Base-by-base conservation (phyloP, 148 eudicot species). In the Fagopyrum esculentum region DNA sequence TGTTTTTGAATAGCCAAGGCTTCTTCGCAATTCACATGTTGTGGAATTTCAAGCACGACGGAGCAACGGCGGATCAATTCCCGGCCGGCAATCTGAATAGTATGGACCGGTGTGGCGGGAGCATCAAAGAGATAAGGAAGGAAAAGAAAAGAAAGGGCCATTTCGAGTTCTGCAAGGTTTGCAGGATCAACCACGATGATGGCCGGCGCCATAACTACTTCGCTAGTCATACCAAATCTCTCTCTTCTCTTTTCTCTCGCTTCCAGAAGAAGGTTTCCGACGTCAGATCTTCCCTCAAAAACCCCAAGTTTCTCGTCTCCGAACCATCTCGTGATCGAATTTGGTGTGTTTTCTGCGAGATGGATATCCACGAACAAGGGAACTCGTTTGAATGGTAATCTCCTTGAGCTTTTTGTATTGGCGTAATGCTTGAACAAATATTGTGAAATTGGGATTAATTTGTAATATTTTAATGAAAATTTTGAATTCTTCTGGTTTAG, bases 291-390 rank as follows among this genome's bases (percentile, higher is more conserved):
- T 84, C 81, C 79, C 83, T 94, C 43, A 78, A 73, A 26, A 85
- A 86, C 85, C 97, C 98, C 75, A 85, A 46, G 70, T 50, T 78
- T 19, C 59, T 76, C 19, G 77, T 50, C 22, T 84, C 82, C 6
- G 78, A 85, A 19, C 84, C 84, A 64, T 74, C 83, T 44, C 73
- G 30, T 4, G 77, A 77, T 47, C 87, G 86, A 26, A 60, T 94
- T 63, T 90, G 98, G 97, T 94, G 98, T 73, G 83, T 86, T 30
- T 91, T 94, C 79, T 94, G 98, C 78, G 94, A 85, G 49, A 80
- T 55, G 44, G 90, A 90, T 56, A 68, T 91, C 71, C 44, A 74
- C 35, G 88, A 88, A 61, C 47, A 73, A 52, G 78, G 73, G 47
- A 84, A 79, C 83, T 49, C 81, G 35, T 86, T 87, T 59, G 79